These are phyloP conservation scores for Cyphellophora attinorum DNA, from an alignment of 2,329 filamentous ascomycete species.

Conservation along the genomic window DNA sequence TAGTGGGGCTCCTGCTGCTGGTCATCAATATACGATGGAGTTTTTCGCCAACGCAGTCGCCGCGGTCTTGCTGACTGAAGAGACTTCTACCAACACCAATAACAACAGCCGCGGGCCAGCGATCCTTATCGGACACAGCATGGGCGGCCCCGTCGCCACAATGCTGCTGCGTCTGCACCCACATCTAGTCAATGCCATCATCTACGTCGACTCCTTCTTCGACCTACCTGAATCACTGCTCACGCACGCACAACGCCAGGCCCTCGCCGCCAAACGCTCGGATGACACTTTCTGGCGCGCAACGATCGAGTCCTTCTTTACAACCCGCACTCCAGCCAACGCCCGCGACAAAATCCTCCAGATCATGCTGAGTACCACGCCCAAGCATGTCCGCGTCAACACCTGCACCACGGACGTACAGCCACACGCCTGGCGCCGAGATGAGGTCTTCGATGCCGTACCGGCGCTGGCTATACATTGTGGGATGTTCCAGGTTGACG, in stretches of 20 bases:
- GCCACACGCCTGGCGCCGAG: conserved; percentile 1
- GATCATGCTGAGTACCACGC: conserved; percentile 3
- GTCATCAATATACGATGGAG: conserved; percentile 4
- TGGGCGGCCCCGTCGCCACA: conserved; percentile 7
- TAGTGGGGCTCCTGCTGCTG: conserved; percentile 2
- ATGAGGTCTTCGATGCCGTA: conserved; percentile 4
- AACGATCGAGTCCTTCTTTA: neutral
- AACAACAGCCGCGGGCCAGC: too few relatives aligned
- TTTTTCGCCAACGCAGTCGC: conserved; percentile 3
- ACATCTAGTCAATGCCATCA: neutral
- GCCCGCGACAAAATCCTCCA: neutral
- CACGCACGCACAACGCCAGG: neutral
- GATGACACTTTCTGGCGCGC: conserved; percentile 2
- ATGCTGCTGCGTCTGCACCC: conserved; percentile 6
- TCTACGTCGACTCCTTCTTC: conserved; percentile 10
- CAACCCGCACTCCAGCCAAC: neutral
- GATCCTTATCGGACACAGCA: conserved; percentile 6
- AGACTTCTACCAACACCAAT: too few relatives aligned
- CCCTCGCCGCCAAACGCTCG: neutral
- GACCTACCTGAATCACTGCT: conserved; percentile 6
- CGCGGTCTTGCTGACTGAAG: conserved; percentile 1
- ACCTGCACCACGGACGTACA: conserved; percentile 3
- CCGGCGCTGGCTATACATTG: conserved; percentile 3
- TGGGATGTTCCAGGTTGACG: conserved; percentile 2
- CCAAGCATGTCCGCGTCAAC: conserved; percentile 4